Base-by-base conservation (phyloP, 1,139 yeast species). In the Candida neerlandica region DNA sequence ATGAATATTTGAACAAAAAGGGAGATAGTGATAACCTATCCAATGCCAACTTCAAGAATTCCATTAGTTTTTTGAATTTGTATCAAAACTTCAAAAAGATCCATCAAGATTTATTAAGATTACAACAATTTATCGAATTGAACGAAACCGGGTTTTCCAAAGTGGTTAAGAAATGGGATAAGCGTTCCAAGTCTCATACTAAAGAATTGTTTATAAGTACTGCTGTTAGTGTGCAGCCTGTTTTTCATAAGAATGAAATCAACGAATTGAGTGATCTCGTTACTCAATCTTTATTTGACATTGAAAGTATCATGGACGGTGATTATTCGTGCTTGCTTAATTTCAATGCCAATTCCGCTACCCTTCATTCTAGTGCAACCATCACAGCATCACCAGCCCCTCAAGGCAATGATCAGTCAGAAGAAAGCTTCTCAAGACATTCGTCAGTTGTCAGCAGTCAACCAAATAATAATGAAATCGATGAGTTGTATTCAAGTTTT, bases 131-230 rank as follows among this genome's bases (percentile, higher is more conserved):
- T 67, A 91, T 94, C 41, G 97, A 92, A 65, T 75, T 94, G 53
- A 94, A 94, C 64, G 97, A 94, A 61, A 90, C 96, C 0, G 99
- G 98, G 15, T 94, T 94, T 67, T 85, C 95, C 29, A 94, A 94
- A 68, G 98, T 90, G 32, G 81, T 94, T 59, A 94, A 94, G 65
- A 94, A 94, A 71, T 94, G 99, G 99, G 99, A 94, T 67, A 94
- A 94, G 68, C 77, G 98, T 53, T 90, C 97, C 16, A 91, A 92
- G 60, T 89, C 96, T 1, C 96, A 90, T 58, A 92, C 97, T 9
- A 91, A 91, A 64, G 99, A 94, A 65, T 76, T 94, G 47, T 94
- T 92, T 64, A 78, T 94, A 42, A 85, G 90, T 45, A 85, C 97
- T 0, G 97, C 97, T 0, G 97, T 94, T 10, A 90, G 90, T 55